Evolutionary conservation across 495 filamentous ascomycete species (phyloP).

Genomic region (Penicillium simplicissimum): DNA sequence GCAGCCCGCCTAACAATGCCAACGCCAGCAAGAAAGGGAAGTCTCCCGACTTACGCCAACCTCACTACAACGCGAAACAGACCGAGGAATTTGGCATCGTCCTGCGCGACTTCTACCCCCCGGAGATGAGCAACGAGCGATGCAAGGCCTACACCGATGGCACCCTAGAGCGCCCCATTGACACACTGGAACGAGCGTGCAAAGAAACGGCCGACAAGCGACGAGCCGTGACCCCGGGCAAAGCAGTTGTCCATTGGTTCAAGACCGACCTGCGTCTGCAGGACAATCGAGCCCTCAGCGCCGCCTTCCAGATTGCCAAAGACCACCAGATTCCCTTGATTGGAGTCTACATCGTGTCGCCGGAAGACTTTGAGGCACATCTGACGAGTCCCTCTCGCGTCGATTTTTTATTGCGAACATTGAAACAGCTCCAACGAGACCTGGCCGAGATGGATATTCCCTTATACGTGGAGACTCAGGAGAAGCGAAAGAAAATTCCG

Average conservation of each 20-base stretch:
- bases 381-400: conserved; percentile 69
- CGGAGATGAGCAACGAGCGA: conserved; percentile 78
- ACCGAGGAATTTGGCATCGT: conserved; percentile 70
- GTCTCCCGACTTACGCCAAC: conserved; percentile 22
- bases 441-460: conserved; percentile 75
- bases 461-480: conserved; percentile 70
- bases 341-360: conserved; percentile 77
- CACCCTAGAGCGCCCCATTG: conserved; percentile 68
- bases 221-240: conserved; percentile 46
- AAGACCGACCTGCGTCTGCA: conserved; percentile 73
- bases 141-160: conserved; percentile 69
- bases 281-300: conserved; percentile 73
- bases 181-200: conserved; percentile 56
- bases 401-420: conserved; percentile 73
- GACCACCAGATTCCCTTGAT: conserved; percentile 68
- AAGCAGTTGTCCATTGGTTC: conserved; percentile 88
- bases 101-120: conserved; percentile 78
- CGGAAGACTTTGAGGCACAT: conserved; percentile 85
- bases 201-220: conserved; percentile 51
- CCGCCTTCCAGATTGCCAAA: conserved; percentile 67
- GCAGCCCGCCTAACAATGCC: conserved; percentile 10
- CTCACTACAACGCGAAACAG: conserved; percentile 44
- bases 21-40: conserved; percentile 23
- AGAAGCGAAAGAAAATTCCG: conserved; percentile 63
- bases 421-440: conserved; percentile 65